Base-by-base conservation (phyloP, 1,139 yeast species). In the Citeromyces hawaiiensis region DNA sequence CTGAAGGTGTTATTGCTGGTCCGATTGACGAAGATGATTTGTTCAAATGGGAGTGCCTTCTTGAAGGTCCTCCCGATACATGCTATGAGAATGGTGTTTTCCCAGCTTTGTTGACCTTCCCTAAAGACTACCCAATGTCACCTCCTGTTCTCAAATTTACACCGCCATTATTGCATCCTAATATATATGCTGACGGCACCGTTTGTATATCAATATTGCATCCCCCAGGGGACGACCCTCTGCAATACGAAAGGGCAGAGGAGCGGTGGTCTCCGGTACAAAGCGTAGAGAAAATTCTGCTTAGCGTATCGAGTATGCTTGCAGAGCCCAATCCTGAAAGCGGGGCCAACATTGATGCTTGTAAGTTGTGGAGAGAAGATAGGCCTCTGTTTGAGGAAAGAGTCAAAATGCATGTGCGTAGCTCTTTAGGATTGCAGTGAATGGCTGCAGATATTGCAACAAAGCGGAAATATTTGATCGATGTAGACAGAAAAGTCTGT, bases 231-330 rank as follows among this genome's bases (percentile, higher is more conserved):
- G 95, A 88, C 52, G 98, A 91, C 58, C 97, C 98, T 19, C 77
- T 87, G 57, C 88, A 82, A 68, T 91, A 91, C 60, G 98, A 91
- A 57, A 61, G 85, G 29, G 95, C 97, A 0, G 93, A 88, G 47
- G 98, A 91, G 60, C 68, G 98, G 47, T 91, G 98, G 98, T 83
- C 94, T 6, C 98, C 98, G 0, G 91, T 91, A 36, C 98, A 91
- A 57, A 83, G 95, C 53, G 88, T 91, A 21, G 98, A 91, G 61
- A 91, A 91, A 70, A 91, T 91, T 44, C 66, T 91, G 46, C 63
- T 91, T 44, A 82, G 94, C 57, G 97, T 91, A 21, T 76, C 87
- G 72, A 83, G 95, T 51, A 88, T 91, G 96, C 69, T 91, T 47
- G 94, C 96, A 38, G 97, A 91, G 57, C 97, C 98, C 4, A 91